These are phyloP conservation scores for Phoma herbarum DNA, from an alignment of 2,329 filamentous ascomycete species.

Conservation along the genomic window DNA sequence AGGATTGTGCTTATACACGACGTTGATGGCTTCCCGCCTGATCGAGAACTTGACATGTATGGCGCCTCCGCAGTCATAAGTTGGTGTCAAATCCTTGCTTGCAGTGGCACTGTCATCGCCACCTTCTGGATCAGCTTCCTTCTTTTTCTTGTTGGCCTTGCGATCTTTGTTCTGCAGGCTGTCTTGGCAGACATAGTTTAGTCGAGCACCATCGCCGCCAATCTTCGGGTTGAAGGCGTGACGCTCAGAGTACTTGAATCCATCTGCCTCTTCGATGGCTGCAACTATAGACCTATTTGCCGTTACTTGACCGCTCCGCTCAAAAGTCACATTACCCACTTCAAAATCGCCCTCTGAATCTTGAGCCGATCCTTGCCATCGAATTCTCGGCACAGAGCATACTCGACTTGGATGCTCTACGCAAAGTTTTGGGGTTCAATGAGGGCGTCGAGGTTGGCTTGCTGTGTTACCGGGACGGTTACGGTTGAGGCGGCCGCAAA, in stretches of 20 bases:
- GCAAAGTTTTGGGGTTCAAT: constrained; percentile 40
- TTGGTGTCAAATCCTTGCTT: constrained; percentile 23
- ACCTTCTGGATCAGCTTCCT: constrained; percentile 20
- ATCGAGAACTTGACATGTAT: constrained; percentile 48
- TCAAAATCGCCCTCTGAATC: constrained; percentile 42
- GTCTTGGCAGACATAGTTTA: constrained; percentile 48
- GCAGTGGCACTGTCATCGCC: constrained; percentile 10
- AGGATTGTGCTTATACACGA: constrained; percentile 50
- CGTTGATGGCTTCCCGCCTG: constrained; percentile 46
- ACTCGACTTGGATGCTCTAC: constrained; percentile 42
- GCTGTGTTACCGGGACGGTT: constrained; percentile 42
- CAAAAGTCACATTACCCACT: constrained; percentile 20
- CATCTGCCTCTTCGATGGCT: constrained; percentile 43
- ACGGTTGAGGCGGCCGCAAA: constrained; percentile 42
- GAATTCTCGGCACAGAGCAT: constrained; percentile 38
- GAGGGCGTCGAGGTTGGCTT: constrained; percentile 35
- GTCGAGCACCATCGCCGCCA: constrained; percentile 40
- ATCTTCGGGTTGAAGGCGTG: constrained; percentile 39
- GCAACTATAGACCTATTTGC: constrained; percentile 35
- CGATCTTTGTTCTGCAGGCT: constrained; percentile 45
- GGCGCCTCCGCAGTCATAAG: constrained; percentile 47
- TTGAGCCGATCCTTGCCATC: constrained; percentile 42
- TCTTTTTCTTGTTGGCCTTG: constrained; percentile 37
- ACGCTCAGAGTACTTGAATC: constrained; percentile 47
- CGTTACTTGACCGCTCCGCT: not conserved